Conservation (phyloP, 2,329 filamentous ascomycete genomes). For the Phyllosticta paracitricarpa region DNA sequence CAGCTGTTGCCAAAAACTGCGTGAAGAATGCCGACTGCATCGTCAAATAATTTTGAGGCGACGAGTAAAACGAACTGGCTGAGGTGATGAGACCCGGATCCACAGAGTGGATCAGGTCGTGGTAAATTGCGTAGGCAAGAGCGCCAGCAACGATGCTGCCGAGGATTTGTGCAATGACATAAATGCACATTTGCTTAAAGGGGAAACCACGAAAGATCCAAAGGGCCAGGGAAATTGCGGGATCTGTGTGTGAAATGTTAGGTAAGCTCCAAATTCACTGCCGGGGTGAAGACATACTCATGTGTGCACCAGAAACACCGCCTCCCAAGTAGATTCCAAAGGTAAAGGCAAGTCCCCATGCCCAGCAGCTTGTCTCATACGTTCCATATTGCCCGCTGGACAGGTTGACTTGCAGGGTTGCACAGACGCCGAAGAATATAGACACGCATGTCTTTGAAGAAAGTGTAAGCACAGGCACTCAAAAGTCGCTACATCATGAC, state of each 20-base stretch:
- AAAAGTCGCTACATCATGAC: not conserved
- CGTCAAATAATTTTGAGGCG: conserved; percentile 21
- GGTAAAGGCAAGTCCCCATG: conserved; percentile 48
- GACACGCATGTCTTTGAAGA: not conserved
- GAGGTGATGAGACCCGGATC: conserved; percentile 13
- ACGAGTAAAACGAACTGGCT: conserved; percentile 21
- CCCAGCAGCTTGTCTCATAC: conserved; percentile 9
- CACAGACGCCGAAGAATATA: conserved; percentile 6
- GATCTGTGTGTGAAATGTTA: conserved; percentile 17
- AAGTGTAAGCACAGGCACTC: not conserved
- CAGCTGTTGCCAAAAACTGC: conserved; percentile 26
- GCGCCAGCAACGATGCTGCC: conserved; percentile 25
- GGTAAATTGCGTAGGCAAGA: conserved; percentile 27
- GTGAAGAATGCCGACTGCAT: conserved; percentile 27
- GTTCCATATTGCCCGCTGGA: not conserved
- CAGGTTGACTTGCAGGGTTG: conserved; percentile 2
- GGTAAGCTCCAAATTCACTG: not conserved
- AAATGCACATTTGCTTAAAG: conserved; percentile 16
- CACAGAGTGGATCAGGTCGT: conserved; percentile 23
- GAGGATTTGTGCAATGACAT: conserved; percentile 25
- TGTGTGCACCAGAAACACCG: conserved; percentile 39
- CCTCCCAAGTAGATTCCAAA: conserved; percentile 37
- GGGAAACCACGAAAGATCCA: conserved; percentile 28
- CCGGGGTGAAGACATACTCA: conserved; percentile 21
- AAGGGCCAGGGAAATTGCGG: conserved; percentile 33